Evolutionary conservation across 345 rosid genomes (phyloP).

Genomic region (Eutrema yunnanense): DNA sequence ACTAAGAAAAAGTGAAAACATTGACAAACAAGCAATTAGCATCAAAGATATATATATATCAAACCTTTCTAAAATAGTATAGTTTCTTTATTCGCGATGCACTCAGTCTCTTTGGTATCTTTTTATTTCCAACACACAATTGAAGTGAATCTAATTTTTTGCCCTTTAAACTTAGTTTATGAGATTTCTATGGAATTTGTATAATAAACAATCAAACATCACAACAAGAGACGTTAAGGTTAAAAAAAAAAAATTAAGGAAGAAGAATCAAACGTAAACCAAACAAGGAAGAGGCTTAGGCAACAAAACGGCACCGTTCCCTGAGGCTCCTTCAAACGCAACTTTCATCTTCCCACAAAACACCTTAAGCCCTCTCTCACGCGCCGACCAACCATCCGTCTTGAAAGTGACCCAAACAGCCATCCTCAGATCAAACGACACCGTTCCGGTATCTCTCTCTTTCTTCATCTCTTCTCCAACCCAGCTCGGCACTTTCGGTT

Average conservation of each 20-base stretch:
- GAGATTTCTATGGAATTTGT: neutral
- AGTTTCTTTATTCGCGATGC: neutral
- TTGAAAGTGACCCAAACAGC: constrained; percentile 26
- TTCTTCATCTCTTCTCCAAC: constrained; percentile 31
- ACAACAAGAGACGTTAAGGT: neutral
- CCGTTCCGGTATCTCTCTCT: constrained; percentile 30
- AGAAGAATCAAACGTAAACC: constrained; percentile 25
- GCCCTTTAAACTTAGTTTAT: neutral
- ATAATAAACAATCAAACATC: neutral
- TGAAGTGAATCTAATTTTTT: neutral
- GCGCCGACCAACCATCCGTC: constrained; percentile 30
- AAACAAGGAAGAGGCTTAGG: constrained; percentile 30
- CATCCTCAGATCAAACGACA: constrained; percentile 32
- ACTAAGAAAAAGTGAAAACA: neutral
- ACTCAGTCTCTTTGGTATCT: neutral
- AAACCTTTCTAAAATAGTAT: neutral
- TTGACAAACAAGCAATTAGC: neutral
- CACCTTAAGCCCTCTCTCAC: constrained; percentile 33
- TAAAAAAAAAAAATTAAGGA: neutral
- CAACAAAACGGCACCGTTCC: constrained; percentile 27
- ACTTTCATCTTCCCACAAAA: constrained; percentile 28
- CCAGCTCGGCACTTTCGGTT: constrained; percentile 30
- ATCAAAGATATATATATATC: neutral
- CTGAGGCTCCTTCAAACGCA: constrained; percentile 15
- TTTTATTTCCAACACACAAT: neutral